A percentile compares a stretch with the other conserved stretches of the same genome.
Conservation (phyloP, 495 filamentous ascomycete genomes). For the Talaromyces stipitatus region DNA sequence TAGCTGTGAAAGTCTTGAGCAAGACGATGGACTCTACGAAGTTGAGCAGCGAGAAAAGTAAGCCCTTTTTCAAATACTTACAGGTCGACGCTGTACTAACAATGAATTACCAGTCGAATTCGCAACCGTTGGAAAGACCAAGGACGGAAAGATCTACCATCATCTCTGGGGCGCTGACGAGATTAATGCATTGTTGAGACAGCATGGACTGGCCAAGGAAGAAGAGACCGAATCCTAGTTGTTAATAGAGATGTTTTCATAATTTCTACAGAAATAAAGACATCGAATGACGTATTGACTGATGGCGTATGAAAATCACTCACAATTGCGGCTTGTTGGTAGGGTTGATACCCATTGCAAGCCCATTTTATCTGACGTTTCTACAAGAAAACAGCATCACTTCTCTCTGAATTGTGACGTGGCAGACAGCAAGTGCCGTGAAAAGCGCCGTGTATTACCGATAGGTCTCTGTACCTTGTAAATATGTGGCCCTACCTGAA, state of each 20-base stretch:
- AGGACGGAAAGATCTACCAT: conserved; percentile 92
- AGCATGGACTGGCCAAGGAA: conserved; percentile 92
- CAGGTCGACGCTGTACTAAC: neutral
- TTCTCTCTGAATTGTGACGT: neutral
- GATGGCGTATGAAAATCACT: neutral
- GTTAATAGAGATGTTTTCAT: conserved; percentile 28
- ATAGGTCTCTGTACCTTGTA: conserved; percentile 3
- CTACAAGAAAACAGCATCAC: neutral
- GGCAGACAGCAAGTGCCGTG: neutral
- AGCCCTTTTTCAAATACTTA: conserved; percentile 20
- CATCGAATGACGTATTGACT: neutral
- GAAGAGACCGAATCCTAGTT: conserved; percentile 62
- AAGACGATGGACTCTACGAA: conserved; percentile 99
- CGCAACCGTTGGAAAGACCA: conserved; percentile 93
- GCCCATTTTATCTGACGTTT: neutral
- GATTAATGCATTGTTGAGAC: conserved; percentile 87
- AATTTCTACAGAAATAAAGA: neutral
- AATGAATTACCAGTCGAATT: conserved; percentile 68
- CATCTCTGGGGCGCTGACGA: conserved; percentile 96
- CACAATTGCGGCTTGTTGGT: neutral
- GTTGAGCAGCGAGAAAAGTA: conserved; percentile 97
- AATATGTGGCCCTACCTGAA: conserved; percentile 5
- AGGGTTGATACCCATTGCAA: neutral
- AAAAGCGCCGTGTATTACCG: neutral
- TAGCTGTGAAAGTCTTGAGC: conserved; percentile 98